These are phyloP conservation scores for Venturia carpophila DNA, from an alignment of 2,329 filamentous ascomycete genomes.

Conservation along the genomic window DNA sequence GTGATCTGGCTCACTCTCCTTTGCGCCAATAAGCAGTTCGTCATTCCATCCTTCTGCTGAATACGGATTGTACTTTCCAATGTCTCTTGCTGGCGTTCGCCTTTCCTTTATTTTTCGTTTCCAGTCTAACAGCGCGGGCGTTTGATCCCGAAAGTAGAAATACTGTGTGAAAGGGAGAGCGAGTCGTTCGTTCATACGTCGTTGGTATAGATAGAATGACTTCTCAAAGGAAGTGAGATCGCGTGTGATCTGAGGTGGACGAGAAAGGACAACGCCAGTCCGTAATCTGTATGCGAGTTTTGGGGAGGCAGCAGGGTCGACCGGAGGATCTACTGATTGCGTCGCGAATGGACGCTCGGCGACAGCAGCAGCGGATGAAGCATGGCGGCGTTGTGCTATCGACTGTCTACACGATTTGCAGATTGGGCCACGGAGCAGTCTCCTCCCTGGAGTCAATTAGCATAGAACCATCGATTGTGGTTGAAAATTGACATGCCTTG, in stretches of 20 bases:
- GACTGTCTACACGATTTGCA: conserved; percentile 39
- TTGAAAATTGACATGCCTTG: not conserved
- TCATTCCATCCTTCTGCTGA: conserved; percentile 78
- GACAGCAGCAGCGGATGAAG: conserved; percentile 32
- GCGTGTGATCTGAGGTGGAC: conserved; percentile 79
- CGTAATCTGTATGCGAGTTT: conserved; percentile 37
- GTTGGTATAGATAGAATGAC: conserved; percentile 93
- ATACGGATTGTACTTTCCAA: conserved; percentile 75
- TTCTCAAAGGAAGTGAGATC: conserved; percentile 82
- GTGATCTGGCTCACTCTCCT: conserved; percentile 54
- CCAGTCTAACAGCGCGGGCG: conserved; percentile 79
- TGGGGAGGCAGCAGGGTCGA: conserved; percentile 33
- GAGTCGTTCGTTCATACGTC: conserved; percentile 87
- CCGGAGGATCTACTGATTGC: conserved; percentile 10
- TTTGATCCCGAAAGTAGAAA: conserved; percentile 93
- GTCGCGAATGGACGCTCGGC: conserved; percentile 22
- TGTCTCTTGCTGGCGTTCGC: conserved; percentile 69
- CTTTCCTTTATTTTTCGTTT: conserved; percentile 75
- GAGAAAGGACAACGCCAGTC: conserved; percentile 74
- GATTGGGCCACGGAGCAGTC: conserved; percentile 27
- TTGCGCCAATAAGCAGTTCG: conserved; percentile 70
- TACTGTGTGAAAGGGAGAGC: conserved; percentile 78
- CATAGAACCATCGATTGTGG: not conserved
- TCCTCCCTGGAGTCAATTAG: conserved; percentile 15
- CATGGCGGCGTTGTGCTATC: conserved; percentile 32